phyloP scores from a whole-genome alignment of 2,329 filamentous ascomycete genomes.

The Sporothrix globosa region DNA sequence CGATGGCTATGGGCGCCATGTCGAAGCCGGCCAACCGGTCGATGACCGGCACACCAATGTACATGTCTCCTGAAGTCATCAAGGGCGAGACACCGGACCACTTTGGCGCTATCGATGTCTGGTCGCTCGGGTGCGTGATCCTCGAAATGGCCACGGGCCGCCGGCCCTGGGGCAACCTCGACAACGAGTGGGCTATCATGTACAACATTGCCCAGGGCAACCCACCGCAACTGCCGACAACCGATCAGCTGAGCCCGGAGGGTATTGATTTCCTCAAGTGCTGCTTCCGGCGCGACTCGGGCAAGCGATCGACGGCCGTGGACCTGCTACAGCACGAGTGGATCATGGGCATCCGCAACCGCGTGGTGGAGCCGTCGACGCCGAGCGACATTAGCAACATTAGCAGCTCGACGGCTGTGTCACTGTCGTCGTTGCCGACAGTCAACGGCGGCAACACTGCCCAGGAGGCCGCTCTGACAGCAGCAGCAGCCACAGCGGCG shows the following conservation, averaged over 20 bases:
- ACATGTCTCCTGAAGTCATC: conserved; percentile 99
- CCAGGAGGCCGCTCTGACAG: not conserved
- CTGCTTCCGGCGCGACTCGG: conserved; percentile 86
- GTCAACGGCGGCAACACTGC: conserved; percentile 36
- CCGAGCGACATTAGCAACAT: conserved; percentile 60
- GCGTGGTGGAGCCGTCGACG: conserved; percentile 66
- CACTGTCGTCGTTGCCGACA: conserved; percentile 39
- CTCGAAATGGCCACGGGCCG: conserved; percentile 96
- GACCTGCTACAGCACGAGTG: conserved; percentile 94
- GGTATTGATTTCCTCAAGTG: conserved; percentile 86
- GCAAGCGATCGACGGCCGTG: conserved; percentile 75
- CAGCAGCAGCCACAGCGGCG: conserved; percentile 10
- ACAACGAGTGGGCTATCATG: conserved; percentile 99
- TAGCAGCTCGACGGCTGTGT: conserved; percentile 44
- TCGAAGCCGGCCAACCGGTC: conserved; percentile 69
- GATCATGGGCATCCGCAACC: conserved; percentile 69
- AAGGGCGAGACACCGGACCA: conserved; percentile 81
- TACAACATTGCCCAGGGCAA: conserved; percentile 99
- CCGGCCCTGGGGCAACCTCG: conserved; percentile 90
- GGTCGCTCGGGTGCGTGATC: conserved; percentile 95
- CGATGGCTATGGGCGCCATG: conserved; percentile 58
- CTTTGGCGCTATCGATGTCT: conserved; percentile 88
- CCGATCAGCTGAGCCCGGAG: conserved; percentile 79
- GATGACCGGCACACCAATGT: conserved; percentile 99
- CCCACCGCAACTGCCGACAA: conserved; percentile 78